phyloP scores from a whole-genome alignment of 2,329 filamentous ascomycete species.

The Thermothelomyces thermophilus region DNA sequence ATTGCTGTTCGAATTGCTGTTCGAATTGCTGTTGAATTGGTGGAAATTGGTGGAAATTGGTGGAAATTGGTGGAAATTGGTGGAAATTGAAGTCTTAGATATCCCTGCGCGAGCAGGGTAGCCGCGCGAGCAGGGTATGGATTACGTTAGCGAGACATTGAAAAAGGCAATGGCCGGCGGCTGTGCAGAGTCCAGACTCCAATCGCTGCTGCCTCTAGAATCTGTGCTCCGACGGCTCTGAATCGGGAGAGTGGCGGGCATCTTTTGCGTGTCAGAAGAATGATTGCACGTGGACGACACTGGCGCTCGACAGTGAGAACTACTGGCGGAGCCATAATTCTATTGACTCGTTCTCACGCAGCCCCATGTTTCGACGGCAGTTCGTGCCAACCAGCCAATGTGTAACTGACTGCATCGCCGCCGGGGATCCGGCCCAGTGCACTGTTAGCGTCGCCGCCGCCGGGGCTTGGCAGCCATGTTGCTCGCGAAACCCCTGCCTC shows the following conservation, averaged over 20 bases:
- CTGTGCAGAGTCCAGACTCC: conserved; percentile 11
- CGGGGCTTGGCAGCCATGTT: conserved; percentile 8
- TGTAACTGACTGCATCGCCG: neutral
- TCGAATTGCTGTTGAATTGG: no score
- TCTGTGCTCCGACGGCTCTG: neutral
- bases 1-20: no score
- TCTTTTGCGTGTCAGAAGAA: no score
- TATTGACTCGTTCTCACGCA: neutral
- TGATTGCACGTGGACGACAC: no score
- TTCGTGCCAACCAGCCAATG: neutral
- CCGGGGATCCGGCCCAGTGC: conserved; percentile 11
- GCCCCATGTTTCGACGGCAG: no score
- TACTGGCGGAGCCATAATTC: neutral
- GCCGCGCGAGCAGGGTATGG: no score
- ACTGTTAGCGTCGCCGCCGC: conserved; percentile 6
- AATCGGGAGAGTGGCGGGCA: conserved; percentile 8
- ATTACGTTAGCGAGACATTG: conserved; percentile 11
- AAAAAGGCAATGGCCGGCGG: conserved; percentile 17
- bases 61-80: no score
- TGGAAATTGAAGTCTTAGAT: no score
- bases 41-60: no score
- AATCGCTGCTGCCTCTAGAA: neutral
- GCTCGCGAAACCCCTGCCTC: conserved; percentile 11
- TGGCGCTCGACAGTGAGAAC: no score
- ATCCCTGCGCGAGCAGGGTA: no score